Conservation (phyloP, 495 filamentous ascomycete species). For the Saxophila tyrrhenica region DNA sequence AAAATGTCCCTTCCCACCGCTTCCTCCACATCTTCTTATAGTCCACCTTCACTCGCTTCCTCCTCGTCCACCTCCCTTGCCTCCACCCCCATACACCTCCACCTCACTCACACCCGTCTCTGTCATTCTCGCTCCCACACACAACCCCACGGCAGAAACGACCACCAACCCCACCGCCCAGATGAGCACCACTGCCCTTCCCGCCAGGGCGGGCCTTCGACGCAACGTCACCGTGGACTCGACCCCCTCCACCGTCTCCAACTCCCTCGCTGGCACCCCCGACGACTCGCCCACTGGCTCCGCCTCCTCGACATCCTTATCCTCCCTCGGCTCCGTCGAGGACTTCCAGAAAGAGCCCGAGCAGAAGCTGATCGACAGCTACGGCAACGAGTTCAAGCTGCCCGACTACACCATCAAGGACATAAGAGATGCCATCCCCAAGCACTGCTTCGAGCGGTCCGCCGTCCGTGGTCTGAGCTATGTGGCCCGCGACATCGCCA, state of each 20-base stretch:
- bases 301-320: constrained; percentile 80
- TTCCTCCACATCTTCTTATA: no score
- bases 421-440: constrained; percentile 70
- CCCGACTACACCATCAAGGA: constrained; percentile 72
- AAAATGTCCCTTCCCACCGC: no score
- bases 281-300: constrained; percentile 60
- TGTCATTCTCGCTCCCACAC: not conserved
- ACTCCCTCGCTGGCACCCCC: constrained; percentile 55
- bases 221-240: constrained; percentile 40
- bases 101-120: no score
- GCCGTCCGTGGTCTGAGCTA: constrained; percentile 50
- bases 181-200: constrained; percentile 51
- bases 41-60: no score
- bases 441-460: constrained; percentile 70
- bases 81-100: no score
- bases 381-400: constrained; percentile 63
- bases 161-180: no score
- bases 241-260: constrained; percentile 45
- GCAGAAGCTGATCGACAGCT: constrained; percentile 45
- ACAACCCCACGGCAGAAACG: not conserved
- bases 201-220: constrained; percentile 40
- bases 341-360: constrained; percentile 32
- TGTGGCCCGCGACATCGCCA: constrained; percentile 57
- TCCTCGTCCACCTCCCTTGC: no score
- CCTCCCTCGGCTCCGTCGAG: constrained; percentile 65